A percentile compares a stretch with the other conserved stretches of the same genome.
These are phyloP conservation scores for Fusarium poae DNA, from an alignment of 2,329 filamentous ascomycete genomes.

Conservation along the genomic window DNA sequence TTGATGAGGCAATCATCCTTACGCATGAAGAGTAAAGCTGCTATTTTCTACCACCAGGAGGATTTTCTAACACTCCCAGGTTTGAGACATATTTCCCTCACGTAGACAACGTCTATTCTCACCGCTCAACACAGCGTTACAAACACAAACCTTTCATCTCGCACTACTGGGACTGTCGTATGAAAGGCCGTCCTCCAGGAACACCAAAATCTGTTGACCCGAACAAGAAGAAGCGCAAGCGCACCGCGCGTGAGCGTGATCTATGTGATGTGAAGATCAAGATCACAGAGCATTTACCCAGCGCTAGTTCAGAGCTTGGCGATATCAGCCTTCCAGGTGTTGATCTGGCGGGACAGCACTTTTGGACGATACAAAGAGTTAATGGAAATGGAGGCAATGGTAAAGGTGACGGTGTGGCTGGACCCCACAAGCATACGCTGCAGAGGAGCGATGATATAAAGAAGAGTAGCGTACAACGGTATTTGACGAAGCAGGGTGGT, in stretches of 20 bases:
- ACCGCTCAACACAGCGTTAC: conserved; percentile 83
- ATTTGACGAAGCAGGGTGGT: conserved; percentile 71
- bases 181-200: conserved; percentile 83
- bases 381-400: conserved; percentile 82
- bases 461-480: conserved; percentile 81
- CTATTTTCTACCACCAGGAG: too few relatives aligned
- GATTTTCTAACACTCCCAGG: conserved; percentile 55
- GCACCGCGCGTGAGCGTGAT: conserved; percentile 79
- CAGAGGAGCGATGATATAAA: conserved; percentile 83
- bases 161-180: conserved; percentile 86
- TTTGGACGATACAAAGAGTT: conserved; percentile 82
- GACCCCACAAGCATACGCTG: conserved; percentile 80
- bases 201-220: conserved; percentile 85
- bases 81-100: conserved; percentile 87
- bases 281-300: conserved; percentile 82
- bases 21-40: conserved; percentile 75
- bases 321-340: conserved; percentile 9
- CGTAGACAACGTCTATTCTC: conserved; percentile 87
- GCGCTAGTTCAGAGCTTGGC: conserved; percentile 55
- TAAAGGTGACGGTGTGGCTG: conserved; percentile 75
- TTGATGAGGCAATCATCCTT: conserved; percentile 78
- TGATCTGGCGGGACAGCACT: conserved; percentile 63
- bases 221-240: conserved; percentile 84
- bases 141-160: conserved; percentile 86
- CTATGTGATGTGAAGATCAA: conserved; percentile 91